Evolutionary conservation across 2,329 filamentous ascomycete species (phyloP), one percentile per base, ranked within the genome.

Genomic region (Sclerotinia minor): DNA sequence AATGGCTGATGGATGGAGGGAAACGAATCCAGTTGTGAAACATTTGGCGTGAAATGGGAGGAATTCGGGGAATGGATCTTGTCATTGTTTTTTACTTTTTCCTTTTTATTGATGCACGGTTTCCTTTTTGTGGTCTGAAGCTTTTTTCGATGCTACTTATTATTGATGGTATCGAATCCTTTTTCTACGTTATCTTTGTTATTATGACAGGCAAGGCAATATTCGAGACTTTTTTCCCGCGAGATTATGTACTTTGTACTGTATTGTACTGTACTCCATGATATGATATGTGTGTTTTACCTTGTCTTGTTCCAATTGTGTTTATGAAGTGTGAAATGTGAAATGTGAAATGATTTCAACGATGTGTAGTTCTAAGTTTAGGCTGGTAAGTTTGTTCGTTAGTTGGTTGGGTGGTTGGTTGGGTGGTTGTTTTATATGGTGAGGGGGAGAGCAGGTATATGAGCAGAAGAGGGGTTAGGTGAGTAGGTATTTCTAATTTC

Each of bases 1-100:
- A 76, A 76, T 76, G 72, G 72, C 69, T 72, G 73, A 70, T 73
- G 70, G 69, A 69, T 26, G 44, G 53, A 66, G 66, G 64, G 60
- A 68, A 67, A 69, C 69, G 69, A 49, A 68, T 68, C 68, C 66
- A 70, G 70, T 69, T 70, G 68, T 71, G 68, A 70, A 67, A 71
- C 69, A 70, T 66, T 69, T 73, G 75, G 75, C 74, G 75, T 69
- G 70, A 67, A 68, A 68, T 67, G 71, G 71, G 44, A 64, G 67
- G 67, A 66, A 64, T 69, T 65, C 69, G 68, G 70, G 70, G 68
- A 65, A 67, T 68, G 70, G 71, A 72, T 69, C 70, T 65, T 59
- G 26, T 68, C 52, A 47, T 59, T 65, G 60, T 52, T 57, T 68
- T 65, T 58, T 41, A 17, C 38, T 41, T 58, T 55, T 65, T 35